Conservation (phyloP, 164 flowering plant species). For the Saururus chinensis region DNA sequence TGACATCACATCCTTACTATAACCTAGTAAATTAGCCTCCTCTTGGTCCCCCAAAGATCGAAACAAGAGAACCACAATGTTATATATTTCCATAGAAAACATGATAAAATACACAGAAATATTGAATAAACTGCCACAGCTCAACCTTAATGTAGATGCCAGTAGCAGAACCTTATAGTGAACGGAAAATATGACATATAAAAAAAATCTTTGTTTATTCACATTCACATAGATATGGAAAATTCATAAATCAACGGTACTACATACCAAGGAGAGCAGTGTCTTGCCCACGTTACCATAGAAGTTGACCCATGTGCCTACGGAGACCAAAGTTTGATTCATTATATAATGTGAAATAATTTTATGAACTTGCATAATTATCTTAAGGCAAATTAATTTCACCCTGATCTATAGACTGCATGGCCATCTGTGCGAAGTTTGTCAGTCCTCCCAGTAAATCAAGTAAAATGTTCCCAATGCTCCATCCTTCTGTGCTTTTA, state of each 20-base stretch:
- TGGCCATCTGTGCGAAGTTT: conserved; percentile 73
- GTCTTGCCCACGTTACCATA: conserved; percentile 87
- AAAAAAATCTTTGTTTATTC: neutral
- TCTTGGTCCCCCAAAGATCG: neutral
- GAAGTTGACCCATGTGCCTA: conserved; percentile 81
- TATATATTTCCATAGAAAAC: no score
- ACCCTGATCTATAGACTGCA: conserved; percentile 94
- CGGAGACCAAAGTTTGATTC: neutral
- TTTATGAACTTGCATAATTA: neutral
- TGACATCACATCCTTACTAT: no score
- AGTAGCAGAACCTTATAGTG: neutral
- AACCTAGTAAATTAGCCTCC: neutral
- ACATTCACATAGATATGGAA: neutral
- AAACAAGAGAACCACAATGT: neutral
- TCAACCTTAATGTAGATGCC: neutral
- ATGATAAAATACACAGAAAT: no score
- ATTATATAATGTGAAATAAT: neutral
- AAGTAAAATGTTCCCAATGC: conserved; percentile 83
- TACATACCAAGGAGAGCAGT: conserved; percentile 71
- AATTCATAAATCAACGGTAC: neutral
- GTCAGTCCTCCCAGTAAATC: conserved; percentile 77
- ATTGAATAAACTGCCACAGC: no score
- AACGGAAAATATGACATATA: neutral
- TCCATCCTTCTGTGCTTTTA: conserved; percentile 93
- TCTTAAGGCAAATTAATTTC: conserved; percentile 4